A percentile compares a stretch with the other conserved stretches of the same genome.
Evolutionary conservation across 352 stramenopile species (phyloP).

Genomic region (Phytophthora litchii): DNA sequence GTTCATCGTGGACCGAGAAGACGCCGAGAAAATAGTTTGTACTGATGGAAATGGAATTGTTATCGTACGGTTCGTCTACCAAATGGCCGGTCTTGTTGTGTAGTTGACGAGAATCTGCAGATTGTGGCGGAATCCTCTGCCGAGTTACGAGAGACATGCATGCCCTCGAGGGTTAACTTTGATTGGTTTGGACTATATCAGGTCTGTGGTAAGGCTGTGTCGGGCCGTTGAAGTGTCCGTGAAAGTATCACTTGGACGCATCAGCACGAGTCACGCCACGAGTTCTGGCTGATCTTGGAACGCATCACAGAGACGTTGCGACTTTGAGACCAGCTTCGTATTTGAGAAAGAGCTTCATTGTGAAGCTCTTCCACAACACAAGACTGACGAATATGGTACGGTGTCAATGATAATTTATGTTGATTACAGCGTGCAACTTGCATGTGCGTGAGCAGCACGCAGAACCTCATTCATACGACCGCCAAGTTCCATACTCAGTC

Average conservation of each 20-base stretch:
- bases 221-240: slow-evolving; percentile 6
- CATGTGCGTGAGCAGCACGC: too few relatives aligned
- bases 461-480: too few relatives aligned
- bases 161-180: neutral
- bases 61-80: slow-evolving; percentile 1
- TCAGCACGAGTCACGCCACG: slow-evolving; percentile 5
- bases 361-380: too few relatives aligned
- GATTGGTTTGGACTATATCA: slow-evolving; percentile 8
- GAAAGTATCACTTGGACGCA: slow-evolving; percentile 12
- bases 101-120: neutral
- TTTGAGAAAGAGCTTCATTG: too few relatives aligned
- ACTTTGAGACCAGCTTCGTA: too few relatives aligned
- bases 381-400: too few relatives aligned
- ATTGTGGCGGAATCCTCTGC: slow-evolving; percentile 8
- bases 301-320: neutral
- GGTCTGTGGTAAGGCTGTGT: slow-evolving; percentile 5
- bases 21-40: neutral
- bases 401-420: too few relatives aligned
- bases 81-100: slow-evolving; percentile 7
- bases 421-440: too few relatives aligned
- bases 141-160: slow-evolving; percentile 7
- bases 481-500: too few relatives aligned
- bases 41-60: slow-evolving; percentile 1
- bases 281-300: slow-evolving; percentile 9
- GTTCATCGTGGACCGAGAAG: slow-evolving; percentile 45